Evolutionary conservation across 208 protist species (phyloP), one percentile per base, ranked within the genome.

Genomic region (Trypanosoma cruzi): DNA sequence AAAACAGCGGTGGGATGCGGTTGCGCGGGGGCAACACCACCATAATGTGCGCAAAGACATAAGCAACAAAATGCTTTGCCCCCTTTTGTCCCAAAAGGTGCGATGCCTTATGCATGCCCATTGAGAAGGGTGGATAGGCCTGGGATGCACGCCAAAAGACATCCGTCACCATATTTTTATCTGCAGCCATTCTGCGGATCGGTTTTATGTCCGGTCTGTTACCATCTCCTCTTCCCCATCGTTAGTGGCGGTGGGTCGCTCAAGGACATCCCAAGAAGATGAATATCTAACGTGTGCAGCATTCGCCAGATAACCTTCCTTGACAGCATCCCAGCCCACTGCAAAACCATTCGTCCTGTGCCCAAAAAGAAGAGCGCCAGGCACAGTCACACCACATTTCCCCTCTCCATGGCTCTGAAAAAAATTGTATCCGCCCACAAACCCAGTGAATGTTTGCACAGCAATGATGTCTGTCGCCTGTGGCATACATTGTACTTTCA

Each of bases 81-180:
- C 75, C 57, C 91, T 86, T 22, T 76, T 97, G 73, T 98, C 94
- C 94, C 94, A 98, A 36, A n/a, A 93, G 79, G 44, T 77, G 71
- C 4, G 99, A 75, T 46, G 93, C 79, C n/a, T 85, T 84, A 79
- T 99, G 98, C 80, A 99, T 96, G 67, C 92, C 92, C 24, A 96
- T 94, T 0, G 95, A 98, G 31, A 85, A 96, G 64, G 99, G 97
- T 40, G 99, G 68, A 40, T 80, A 66, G 0, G 81, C 77, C 44
- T 98, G 87, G 31, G 85, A 73, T 18, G 59, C 52, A 75, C 99
- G 96, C 94, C 94, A 99, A 24, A 71, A 80, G 20, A 99, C 97
- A 71, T 99, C 98, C 64, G 98, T 95, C 0, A 98, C 94, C 16
- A 90, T 79, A 22, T 82, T 79, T 34, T 58, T 66, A 66, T 93